Percentiles rank a stretch among this genome's conserved stretches.
Conservation (phyloP, 2,329 filamentous ascomycete genomes). For the Colletotrichum limetticola region DNA sequence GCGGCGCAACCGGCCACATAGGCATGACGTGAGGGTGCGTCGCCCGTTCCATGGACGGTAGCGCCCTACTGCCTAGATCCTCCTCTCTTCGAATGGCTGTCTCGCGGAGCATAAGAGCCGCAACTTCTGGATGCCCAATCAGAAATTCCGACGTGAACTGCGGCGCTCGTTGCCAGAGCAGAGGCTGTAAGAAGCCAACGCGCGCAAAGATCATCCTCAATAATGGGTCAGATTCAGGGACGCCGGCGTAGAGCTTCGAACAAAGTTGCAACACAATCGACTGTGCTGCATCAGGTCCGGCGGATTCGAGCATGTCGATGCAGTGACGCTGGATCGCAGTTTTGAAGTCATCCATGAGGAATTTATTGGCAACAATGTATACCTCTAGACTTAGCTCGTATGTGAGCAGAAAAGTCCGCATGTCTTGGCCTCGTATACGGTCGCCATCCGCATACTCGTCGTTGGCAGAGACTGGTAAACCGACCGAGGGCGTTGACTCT, state of each 20-base stretch:
- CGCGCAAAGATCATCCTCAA: constrained; percentile 61
- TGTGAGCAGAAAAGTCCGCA: constrained; percentile 58
- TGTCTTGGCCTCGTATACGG: constrained; percentile 56
- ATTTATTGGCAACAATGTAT: constrained; percentile 60
- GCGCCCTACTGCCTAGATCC: constrained; percentile 44
- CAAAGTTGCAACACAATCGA: constrained; percentile 57
- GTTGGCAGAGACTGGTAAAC: constrained; percentile 30
- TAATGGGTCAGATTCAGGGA: constrained; percentile 54
- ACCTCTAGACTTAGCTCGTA: constrained; percentile 60
- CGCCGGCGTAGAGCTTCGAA: constrained; percentile 52
- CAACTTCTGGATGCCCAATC: constrained; percentile 56
- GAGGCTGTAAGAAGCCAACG: constrained; percentile 58
- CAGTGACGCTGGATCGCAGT: constrained; percentile 51
- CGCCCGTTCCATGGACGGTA: constrained; percentile 57
- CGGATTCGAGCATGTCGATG: constrained; percentile 58
- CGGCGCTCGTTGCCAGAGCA: constrained; percentile 53
- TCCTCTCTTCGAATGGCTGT: constrained; percentile 56
- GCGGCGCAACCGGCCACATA: constrained; percentile 18
- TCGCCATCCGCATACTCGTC: constrained; percentile 38
- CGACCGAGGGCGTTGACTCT: constrained; percentile 22
- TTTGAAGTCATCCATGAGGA: constrained; percentile 58
- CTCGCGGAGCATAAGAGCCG: constrained; percentile 58
- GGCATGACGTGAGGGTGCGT: constrained; percentile 13
- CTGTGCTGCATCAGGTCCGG: constrained; percentile 53
- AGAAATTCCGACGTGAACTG: constrained; percentile 55